Base-by-base conservation (phyloP, 371 early-diverging fungal genomes). In the Mortierella sp. region DNA sequence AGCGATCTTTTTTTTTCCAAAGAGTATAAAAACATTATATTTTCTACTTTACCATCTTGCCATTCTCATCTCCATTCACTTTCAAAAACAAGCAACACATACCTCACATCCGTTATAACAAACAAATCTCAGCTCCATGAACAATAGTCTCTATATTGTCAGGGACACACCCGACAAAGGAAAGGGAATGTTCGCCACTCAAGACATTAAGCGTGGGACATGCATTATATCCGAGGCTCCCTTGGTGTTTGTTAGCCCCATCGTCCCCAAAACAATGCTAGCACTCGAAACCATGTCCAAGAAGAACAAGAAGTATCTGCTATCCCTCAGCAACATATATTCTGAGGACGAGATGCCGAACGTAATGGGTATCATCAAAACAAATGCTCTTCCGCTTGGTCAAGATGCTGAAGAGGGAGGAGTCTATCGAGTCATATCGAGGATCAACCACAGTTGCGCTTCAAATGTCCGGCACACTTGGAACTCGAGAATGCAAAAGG, bases 361-460 rank as follows among this genome's bases (percentile, higher is more conserved):
- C 4, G 71, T 34, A 13, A 12, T 63, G 9, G 71, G 71, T 26
- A 71, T 71, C 26, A 53, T 61, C 22, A 58, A 26, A 32, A 71
- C 65, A 12, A 71, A 71, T 42, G 65, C 54, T 6, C 65, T 64
- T 23, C 71, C 71, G n/a, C 55, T 54, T 12, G 71, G 71, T 6
- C 2, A 22, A 54, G 15, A 70, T n/a, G 47, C 64, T 7, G 35
- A 61, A 23, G 65, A 64, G 8, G 22, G 42, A 22, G 65, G 65
- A 4, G 65, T 64, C 3, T 59, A 60, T 42, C 35, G 42, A 3
- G 43, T 71, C 43, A 64, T 71, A 12, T 71, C 71, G 15, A 64
- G 71, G 53, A 60, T 64, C 61, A 71, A 71, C 54, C 71, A 71
- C 29, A 13, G 12, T 22, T 70, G 70, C 53, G 54, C 64, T 13